Conservation (phyloP, 345 rosid species). For the Garcia nutans region DNA sequence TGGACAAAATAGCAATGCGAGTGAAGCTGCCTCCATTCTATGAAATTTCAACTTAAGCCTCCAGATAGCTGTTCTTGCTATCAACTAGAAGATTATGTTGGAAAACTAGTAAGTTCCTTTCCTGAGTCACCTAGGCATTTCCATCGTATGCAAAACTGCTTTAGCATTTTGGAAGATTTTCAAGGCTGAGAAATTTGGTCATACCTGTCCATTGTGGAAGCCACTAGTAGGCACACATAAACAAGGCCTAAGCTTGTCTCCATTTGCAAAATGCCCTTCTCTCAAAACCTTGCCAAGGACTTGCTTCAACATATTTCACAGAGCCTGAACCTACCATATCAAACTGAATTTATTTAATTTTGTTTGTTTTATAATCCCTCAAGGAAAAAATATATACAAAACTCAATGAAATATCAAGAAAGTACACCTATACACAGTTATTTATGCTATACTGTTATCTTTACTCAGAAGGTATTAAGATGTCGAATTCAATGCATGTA, state of each 20-base stretch:
- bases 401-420: too few relatives aligned
- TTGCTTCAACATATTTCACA: slow-evolving; percentile 49
- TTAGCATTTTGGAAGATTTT: neutral
- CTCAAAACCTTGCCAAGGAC: slow-evolving; percentile 37
- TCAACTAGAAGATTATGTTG: neutral
- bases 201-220: slow-evolving; percentile 54
- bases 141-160: neutral
- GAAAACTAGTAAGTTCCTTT: neutral
- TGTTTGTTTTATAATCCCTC: neutral
- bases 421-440: too few relatives aligned
- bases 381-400: neutral
- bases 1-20: neutral
- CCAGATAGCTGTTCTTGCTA: too few relatives aligned
- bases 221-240: slow-evolving; percentile 30
- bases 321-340: neutral
- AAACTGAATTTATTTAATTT: neutral
- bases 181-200: neutral
- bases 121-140: neutral
- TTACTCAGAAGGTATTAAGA: too few relatives aligned
- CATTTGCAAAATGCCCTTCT: slow-evolving; percentile 26
- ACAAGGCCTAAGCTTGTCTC: slow-evolving; percentile 40
- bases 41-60: too few relatives aligned
- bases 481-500: too few relatives aligned
- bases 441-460: too few relatives aligned
- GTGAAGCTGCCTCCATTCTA: neutral